Percentiles rank a stretch among this genome's conserved stretches.
Evolutionary conservation across 75 land plant species (phyloP).

Genomic region (Sequoiadendron giganteum): DNA sequence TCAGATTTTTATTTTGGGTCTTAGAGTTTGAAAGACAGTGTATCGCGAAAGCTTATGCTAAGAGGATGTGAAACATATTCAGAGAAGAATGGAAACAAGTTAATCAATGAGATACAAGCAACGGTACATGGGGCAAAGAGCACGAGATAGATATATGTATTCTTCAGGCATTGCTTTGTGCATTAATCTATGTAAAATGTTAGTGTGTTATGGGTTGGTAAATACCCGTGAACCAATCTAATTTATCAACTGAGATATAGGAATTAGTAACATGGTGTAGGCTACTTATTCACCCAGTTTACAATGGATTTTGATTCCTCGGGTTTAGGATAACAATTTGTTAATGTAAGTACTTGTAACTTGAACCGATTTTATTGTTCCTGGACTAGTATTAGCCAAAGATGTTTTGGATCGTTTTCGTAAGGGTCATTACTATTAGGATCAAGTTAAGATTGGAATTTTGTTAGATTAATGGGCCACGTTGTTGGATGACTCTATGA

Average conservation of each 20-base stretch:
- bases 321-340: no score
- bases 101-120: neutral
- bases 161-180: neutral
- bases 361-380: no score
- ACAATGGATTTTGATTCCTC: no score
- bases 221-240: neutral
- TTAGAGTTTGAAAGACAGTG: no score
- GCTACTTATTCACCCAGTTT: neutral
- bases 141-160: neutral
- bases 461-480: no score
- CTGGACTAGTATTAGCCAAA: no score
- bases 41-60: neutral
- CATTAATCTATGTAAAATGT: neutral
- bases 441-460: no score
- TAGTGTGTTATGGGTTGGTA: neutral
- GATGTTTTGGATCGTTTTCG: no score
- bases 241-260: neutral
- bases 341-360: no score
- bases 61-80: neutral
- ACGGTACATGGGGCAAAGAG: neutral
- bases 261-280: neutral
- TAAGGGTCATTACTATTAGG: no score
- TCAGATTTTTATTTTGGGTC: no score
- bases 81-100: neutral
- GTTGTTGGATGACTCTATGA: no score